Base-by-base conservation (phyloP, 192 early-diverging fungal genomes). In the Backusella australiensis region DNA sequence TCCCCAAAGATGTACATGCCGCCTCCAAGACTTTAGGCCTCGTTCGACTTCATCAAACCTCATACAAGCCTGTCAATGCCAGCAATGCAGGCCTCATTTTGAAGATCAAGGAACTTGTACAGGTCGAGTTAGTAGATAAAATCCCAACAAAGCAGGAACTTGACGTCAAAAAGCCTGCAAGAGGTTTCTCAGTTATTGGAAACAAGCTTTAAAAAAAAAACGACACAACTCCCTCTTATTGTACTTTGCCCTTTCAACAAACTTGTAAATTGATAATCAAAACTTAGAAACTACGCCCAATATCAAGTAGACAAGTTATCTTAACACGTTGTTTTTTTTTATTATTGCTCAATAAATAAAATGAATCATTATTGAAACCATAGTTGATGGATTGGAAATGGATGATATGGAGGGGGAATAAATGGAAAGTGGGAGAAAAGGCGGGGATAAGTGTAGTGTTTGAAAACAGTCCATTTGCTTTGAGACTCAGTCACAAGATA, bases 71-170 rank as follows among this genome's bases (percentile, higher is more conserved):
- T 52, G 81, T 80, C 38, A 81, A 78, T 52, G 67, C 86, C n/a
- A 80, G 75, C 29, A 84, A 78, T 39, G 86, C 84, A 14, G 86
- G 86, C 44, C 69, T 80, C 41, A 88, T 88, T 75, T 77, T 88
- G 17, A 88, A 86, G 74, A 52, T 88, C 19, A 88, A 88, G 53
- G 86, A 88, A 70, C 74, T 87, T 29, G 79, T 88, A 26, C 59
- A 85, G 39, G 86, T 88, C 12, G 79, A 78, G 38, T 82, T 80
- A 38, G 81, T 87, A 12, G 71, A 63, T 14, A 52, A 34, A 34
- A 79, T 86, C 32, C 86, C 86, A 12, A 69, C 75, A 23, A 67
- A 41, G 23, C 75, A 79, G 49, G 83, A 82, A 46, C 65, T 77
- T 19, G 80, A 65, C 19, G 77, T 75, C 15, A 38, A 67, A 6